Evolutionary conservation across 331 rosid genomes (phyloP).

Genomic region (Quercus lobata): DNA sequence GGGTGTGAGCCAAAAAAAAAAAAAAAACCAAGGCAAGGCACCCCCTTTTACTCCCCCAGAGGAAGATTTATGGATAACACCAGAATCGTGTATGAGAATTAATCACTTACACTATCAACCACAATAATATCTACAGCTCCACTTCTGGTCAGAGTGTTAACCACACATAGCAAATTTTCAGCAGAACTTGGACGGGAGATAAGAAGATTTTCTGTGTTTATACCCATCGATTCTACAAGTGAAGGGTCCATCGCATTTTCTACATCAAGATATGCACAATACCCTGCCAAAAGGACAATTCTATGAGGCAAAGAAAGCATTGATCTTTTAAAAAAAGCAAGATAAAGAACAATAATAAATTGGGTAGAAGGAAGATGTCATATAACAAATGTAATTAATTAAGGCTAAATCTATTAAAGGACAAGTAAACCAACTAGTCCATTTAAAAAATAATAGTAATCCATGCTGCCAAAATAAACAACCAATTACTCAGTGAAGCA

Average conservation of each 20-base stretch:
- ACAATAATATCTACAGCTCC: conserved; percentile 88
- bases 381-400: too few relatives aligned
- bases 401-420: too few relatives aligned
- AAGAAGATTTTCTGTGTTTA: conserved; percentile 71
- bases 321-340: background rate
- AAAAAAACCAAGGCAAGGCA: too few relatives aligned
- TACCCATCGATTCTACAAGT: conserved; percentile 81
- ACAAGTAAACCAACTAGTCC: too few relatives aligned
- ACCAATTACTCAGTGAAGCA: too few relatives aligned
- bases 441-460: too few relatives aligned
- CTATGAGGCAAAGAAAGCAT: background rate
- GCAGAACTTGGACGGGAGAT: conserved; percentile 74
- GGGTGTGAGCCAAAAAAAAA: too few relatives aligned
- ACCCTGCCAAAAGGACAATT: conserved; percentile 50
- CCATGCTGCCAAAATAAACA: too few relatives aligned
- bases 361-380: background rate
- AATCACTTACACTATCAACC: conserved; percentile 79
- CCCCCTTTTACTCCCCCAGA: too few relatives aligned
- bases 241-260: conserved; percentile 80
- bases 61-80: background rate
- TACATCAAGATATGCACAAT: conserved; percentile 87
- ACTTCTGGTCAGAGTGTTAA: conserved; percentile 73
- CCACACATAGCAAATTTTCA: conserved; percentile 74
- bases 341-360: background rate
- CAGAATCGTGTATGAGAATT: background rate